Percentiles rank a stretch among this genome's conserved stretches.
Evolutionary conservation across 1,284 basidiomycete genomes (phyloP).

Genomic region (Cryptococcus deneoformans): DNA sequence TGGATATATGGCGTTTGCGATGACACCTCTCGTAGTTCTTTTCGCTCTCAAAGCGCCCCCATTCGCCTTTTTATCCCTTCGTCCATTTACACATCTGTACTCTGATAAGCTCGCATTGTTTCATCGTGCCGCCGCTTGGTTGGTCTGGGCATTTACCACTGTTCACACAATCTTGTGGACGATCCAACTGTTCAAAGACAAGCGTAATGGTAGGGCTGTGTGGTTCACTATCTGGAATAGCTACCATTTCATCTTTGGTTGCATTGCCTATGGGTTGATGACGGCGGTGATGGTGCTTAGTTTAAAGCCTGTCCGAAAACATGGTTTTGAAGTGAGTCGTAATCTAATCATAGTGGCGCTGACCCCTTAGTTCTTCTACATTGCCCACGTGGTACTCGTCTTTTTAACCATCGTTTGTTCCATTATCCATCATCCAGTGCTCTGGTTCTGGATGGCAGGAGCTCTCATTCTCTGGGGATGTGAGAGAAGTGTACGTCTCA

Average conservation of each 20-base stretch:
- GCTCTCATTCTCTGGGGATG: constrained; percentile 64
- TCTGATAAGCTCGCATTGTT: constrained; percentile 74
- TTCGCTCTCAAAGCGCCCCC: constrained; percentile 79
- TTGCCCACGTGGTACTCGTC: constrained; percentile 64
- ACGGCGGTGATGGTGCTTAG: constrained; percentile 66
- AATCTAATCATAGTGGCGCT: neutral
- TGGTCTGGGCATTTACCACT: constrained; percentile 68
- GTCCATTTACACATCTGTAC: constrained; percentile 64
- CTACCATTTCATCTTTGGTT: constrained; percentile 69
- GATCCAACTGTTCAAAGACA: constrained; percentile 63
- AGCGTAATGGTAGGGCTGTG: constrained; percentile 55
- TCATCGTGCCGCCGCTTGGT: constrained; percentile 68
- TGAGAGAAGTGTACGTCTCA: constrained; percentile 62
- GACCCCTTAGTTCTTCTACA: constrained; percentile 59
- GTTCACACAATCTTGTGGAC: constrained; percentile 73
- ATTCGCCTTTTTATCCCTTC: constrained; percentile 72
- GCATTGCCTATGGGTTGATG: constrained; percentile 67
- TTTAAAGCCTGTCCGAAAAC: constrained; percentile 61
- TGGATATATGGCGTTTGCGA: constrained; percentile 73
- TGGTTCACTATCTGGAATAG: constrained; percentile 66
- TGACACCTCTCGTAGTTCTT: constrained; percentile 71
- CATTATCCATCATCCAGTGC: constrained; percentile 66
- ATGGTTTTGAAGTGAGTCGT: constrained; percentile 61
- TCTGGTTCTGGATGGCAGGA: constrained; percentile 60
- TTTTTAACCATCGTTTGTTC: constrained; percentile 61